Conservation (phyloP, 2,329 filamentous ascomycete genomes). For the Colletotrichum sp. region DNA sequence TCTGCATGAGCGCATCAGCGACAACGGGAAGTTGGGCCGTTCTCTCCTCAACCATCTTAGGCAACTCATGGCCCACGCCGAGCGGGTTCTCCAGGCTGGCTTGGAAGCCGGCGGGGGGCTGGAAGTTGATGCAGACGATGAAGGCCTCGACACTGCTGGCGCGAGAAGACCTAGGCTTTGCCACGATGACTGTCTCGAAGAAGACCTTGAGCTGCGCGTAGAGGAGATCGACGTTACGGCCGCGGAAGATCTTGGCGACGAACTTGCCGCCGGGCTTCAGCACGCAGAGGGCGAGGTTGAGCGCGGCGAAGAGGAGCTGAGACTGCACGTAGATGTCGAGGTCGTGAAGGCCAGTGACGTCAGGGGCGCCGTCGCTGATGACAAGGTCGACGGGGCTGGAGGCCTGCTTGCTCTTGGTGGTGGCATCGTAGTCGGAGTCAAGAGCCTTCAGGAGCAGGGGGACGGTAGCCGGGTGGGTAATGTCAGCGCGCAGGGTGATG, state of each 20-base stretch:
- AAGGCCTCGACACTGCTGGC: constrained; percentile 97
- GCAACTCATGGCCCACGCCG: constrained; percentile 64
- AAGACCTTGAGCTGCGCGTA: constrained; percentile 94
- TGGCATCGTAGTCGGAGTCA: constrained; percentile 70
- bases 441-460: constrained; percentile 86
- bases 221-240: constrained; percentile 92
- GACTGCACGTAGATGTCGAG: constrained; percentile 98
- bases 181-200: constrained; percentile 85
- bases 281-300: constrained; percentile 93
- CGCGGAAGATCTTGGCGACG: constrained; percentile 96
- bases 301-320: constrained; percentile 90
- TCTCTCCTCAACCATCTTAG: constrained; percentile 52
- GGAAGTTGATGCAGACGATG: constrained; percentile 91
- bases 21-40: constrained; percentile 44
- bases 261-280: constrained; percentile 93
- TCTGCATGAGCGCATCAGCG: constrained; percentile 50
- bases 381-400: constrained; percentile 89
- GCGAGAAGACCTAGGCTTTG: constrained; percentile 92
- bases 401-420: constrained; percentile 52
- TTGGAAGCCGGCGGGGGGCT: constrained; percentile 76
- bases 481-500: constrained; percentile 90
- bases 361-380: constrained; percentile 92
- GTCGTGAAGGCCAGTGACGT: constrained; percentile 96
- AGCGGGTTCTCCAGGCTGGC: constrained; percentile 79
- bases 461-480: constrained; percentile 95